phyloP scores from a whole-genome alignment of 257 asterid species.

The Penstemon davidsonii region DNA sequence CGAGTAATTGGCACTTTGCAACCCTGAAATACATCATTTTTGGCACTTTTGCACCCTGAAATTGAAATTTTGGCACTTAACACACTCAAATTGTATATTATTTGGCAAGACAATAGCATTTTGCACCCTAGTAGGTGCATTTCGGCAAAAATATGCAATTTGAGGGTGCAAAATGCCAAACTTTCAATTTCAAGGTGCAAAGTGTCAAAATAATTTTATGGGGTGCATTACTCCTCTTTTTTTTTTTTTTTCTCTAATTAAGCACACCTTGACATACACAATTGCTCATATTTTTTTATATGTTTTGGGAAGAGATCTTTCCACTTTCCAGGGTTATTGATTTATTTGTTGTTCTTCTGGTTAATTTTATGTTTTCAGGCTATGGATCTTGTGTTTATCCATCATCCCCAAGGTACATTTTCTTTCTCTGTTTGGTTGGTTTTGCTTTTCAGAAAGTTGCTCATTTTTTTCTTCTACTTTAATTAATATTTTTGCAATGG shows the following conservation, averaged over 20 bases:
- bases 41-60: too few relatives aligned
- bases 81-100: too few relatives aligned
- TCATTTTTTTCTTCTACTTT: conserved; percentile 17
- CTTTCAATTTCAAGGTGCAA: too few relatives aligned
- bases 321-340: neutral
- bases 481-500: neutral
- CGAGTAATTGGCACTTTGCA: neutral
- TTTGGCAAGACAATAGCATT: too few relatives aligned
- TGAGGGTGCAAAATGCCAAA: too few relatives aligned
- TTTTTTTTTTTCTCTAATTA: neutral
- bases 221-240: neutral
- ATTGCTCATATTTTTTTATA: too few relatives aligned
- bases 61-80: too few relatives aligned
- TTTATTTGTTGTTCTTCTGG: neutral
- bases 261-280: too few relatives aligned
- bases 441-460: conserved; percentile 28
- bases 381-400: conserved; percentile 94
- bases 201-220: too few relatives aligned
- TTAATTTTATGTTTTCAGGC: conserved; percentile 41
- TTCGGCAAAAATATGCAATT: too few relatives aligned
- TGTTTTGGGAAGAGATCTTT: neutral
- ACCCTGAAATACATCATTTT: neutral
- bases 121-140: too few relatives aligned
- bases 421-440: neutral
- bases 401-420: conserved; percentile 60